Evolutionary conservation across 2,329 filamentous ascomycete genomes (phyloP).

Genomic region (Botrytis squamosa): DNA sequence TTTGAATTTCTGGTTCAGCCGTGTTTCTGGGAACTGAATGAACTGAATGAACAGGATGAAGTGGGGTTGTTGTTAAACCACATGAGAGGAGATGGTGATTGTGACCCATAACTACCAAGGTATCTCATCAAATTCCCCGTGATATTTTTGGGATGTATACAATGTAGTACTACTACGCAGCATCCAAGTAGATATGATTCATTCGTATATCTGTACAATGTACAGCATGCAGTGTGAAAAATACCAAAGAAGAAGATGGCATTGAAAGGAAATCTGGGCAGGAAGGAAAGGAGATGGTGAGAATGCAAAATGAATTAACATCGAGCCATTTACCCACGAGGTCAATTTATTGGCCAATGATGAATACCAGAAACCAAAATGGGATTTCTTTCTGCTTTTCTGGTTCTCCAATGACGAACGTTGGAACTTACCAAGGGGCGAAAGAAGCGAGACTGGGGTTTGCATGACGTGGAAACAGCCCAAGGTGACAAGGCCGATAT

Average conservation of each 20-base stretch:
- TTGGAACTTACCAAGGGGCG: conserved; percentile 36
- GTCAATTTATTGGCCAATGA: conserved; percentile 25
- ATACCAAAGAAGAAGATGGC: neutral
- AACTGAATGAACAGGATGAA: neutral
- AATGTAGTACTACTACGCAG: conserved; percentile 9
- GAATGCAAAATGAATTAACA: conserved; percentile 13
- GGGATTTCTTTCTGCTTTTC: neutral
- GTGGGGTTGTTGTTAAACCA: conserved; percentile 1
- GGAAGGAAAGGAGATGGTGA: neutral
- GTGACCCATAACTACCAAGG: neutral
- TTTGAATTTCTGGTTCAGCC: conserved; percentile 10
- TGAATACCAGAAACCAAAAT: neutral
- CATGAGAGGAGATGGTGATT: neutral
- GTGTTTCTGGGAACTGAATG: conserved; percentile 8
- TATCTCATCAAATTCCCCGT: neutral
- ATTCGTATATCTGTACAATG: neutral
- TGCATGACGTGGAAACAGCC: conserved; percentile 29
- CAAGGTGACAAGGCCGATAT: conserved; percentile 5
- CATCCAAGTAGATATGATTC: neutral
- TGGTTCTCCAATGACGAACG: conserved; percentile 16
- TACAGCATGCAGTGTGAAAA: neutral
- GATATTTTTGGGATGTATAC: neutral
- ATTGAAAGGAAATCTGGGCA: neutral
- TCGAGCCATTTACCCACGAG: conserved; percentile 28
- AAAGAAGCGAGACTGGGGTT: conserved; percentile 28